Evolutionary conservation across 140 eudicot genomes (phyloP).

Genomic region (Erigeron philadelphicus): DNA sequence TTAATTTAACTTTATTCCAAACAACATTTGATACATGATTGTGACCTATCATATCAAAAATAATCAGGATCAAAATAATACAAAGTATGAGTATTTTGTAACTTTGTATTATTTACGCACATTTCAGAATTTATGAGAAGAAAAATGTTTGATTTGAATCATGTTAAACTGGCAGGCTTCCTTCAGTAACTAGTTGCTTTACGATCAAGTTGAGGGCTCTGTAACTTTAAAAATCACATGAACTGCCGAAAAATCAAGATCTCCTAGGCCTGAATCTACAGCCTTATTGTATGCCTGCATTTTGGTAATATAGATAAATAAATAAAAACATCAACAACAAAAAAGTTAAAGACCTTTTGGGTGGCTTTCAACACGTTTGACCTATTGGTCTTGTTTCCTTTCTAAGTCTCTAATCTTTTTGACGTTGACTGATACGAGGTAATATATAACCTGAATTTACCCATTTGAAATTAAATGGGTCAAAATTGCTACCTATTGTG

Average conservation of each 20-base stretch:
- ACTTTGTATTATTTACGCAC: slow-evolving; percentile 13
- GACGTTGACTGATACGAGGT: background rate
- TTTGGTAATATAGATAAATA: background rate
- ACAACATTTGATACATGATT: too few species aligned
- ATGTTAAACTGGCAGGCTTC: slow-evolving; percentile 4
- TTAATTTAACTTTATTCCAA: too few species aligned
- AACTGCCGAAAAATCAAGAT: slow-evolving; percentile 93
- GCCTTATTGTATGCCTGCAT: slow-evolving; percentile 85
- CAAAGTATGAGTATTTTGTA: slow-evolving; percentile 19
- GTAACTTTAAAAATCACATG: slow-evolving; percentile 55
- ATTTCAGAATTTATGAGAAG: slow-evolving; percentile 20
- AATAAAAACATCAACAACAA: background rate
- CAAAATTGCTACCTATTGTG: background rate
- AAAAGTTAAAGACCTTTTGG: background rate
- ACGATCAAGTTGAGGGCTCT: slow-evolving; percentile 35
- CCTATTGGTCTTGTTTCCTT: too few species aligned
- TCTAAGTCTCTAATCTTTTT: too few species aligned
- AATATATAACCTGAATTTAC: background rate
- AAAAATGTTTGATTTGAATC: slow-evolving; percentile 19
- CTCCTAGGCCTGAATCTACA: slow-evolving; percentile 79
- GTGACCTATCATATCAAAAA: background rate
- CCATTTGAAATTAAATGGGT: background rate
- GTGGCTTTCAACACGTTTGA: too few species aligned
- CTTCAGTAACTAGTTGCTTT: slow-evolving; percentile 1
- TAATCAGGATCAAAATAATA: background rate